Evolutionary conservation across 768 basidiomycete genomes (phyloP).

Genomic region (Lyophyllum shimeji): DNA sequence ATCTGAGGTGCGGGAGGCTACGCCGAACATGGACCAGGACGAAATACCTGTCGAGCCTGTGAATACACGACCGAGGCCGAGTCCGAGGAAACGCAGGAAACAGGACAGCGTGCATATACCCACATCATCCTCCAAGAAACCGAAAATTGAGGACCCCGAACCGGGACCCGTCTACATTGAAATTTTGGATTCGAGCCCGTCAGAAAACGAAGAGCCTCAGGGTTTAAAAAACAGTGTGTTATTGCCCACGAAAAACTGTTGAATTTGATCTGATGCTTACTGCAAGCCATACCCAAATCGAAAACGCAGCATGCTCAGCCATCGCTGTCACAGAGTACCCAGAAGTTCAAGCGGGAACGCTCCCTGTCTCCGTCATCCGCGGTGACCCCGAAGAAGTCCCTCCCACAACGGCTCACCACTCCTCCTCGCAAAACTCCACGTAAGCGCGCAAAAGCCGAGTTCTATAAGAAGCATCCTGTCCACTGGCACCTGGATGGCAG

Average conservation of each 20-base stretch:
- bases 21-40: not conserved
- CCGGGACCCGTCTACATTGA: not conserved
- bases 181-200: not conserved
- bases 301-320: not conserved
- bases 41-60: not conserved
- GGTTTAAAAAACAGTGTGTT: not conserved
- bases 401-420: no score
- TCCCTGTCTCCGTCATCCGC: not conserved
- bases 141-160: not conserved
- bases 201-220: not conserved
- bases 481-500: constrained; percentile 20
- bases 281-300: not conserved
- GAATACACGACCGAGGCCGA: not conserved
- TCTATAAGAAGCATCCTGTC: constrained; percentile 5
- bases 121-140: not conserved
- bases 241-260: not conserved
- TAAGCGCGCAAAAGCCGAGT: not conserved
- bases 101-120: not conserved
- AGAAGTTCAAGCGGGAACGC: constrained; percentile 1
- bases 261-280: not conserved
- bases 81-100: not conserved
- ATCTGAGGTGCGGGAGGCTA: no score
- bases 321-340: not conserved
- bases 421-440: not conserved
- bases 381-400: not conserved